A percentile compares a stretch with the other conserved stretches of the same genome.
These are phyloP conservation scores for Westerdykella aurantiaca DNA, from an alignment of 2,329 filamentous ascomycete species.

Conservation along the genomic window DNA sequence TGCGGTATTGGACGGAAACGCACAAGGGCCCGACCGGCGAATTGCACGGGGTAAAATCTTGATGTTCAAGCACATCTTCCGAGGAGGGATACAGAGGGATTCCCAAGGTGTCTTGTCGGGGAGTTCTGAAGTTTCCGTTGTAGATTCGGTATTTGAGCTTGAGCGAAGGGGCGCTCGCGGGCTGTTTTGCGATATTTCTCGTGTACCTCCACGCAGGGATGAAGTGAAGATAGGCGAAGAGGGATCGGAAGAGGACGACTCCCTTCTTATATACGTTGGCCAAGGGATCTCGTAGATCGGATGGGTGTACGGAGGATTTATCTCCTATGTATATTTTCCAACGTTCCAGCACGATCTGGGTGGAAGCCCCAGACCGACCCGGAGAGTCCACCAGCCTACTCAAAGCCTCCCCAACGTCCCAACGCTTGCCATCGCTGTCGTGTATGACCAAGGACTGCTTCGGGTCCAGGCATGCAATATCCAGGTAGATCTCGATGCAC, in stretches of 20 bases:
- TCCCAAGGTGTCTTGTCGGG: constrained; percentile 62
- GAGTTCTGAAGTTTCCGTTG: constrained; percentile 51
- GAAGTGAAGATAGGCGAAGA: constrained; percentile 76
- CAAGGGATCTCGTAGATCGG: constrained; percentile 55
- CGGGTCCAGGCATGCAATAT: constrained; percentile 69
- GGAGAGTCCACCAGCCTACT: constrained; percentile 53
- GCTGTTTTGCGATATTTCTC: constrained; percentile 65
- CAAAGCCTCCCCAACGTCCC: constrained; percentile 83
- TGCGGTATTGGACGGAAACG: constrained; percentile 76
- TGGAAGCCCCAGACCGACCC: constrained; percentile 47
- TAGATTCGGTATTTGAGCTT: constrained; percentile 75
- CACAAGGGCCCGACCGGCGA: constrained; percentile 80
- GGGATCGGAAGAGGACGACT: constrained; percentile 85
- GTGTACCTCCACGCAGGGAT: constrained; percentile 83
- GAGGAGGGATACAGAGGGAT: constrained; percentile 59
- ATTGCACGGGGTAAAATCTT: constrained; percentile 76
- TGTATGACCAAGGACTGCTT: constrained; percentile 83
- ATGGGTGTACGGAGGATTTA: constrained; percentile 48
- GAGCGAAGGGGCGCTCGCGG: constrained; percentile 56
- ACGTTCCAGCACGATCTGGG: constrained; percentile 79
- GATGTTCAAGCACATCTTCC: constrained; percentile 59
- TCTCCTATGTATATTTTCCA: constrained; percentile 82
- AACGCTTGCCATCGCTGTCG: constrained; percentile 84
- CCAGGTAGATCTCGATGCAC: constrained; percentile 85
- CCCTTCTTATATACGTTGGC: constrained; percentile 96